phyloP scores from a whole-genome alignment of 1,284 basidiomycete species.

The Lentinula novae-zelandiae region DNA sequence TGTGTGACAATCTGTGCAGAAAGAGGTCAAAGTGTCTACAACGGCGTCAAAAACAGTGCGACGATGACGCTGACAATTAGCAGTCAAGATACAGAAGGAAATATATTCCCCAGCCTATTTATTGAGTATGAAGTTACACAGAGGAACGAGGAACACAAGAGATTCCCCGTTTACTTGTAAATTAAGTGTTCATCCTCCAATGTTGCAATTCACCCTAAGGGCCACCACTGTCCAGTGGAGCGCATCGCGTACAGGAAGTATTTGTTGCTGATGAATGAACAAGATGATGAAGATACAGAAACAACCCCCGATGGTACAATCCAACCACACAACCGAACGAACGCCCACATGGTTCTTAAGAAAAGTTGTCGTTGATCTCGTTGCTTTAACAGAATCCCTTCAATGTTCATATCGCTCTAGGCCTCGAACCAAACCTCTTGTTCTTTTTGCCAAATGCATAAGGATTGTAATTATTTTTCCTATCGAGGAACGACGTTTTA shows the following conservation, averaged over 20 bases:
- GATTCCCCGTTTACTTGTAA: too few species aligned
- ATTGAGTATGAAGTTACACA: too few species aligned
- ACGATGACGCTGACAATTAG: too few species aligned
- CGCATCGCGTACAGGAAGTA: too few species aligned
- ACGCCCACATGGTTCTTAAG: not conserved
- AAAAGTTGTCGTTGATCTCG: not conserved
- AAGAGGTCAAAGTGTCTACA: too few species aligned
- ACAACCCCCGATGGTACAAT: not conserved
- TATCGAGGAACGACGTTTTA: not conserved
- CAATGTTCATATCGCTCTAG: not conserved
- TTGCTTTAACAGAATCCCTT: not conserved
- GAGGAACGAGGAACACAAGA: too few species aligned
- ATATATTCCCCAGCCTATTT: too few species aligned
- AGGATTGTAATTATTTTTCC: not conserved
- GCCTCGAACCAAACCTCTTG: not conserved
- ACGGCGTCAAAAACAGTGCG: too few species aligned
- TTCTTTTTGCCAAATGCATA: not conserved
- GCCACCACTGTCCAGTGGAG: not conserved
- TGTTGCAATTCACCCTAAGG: too few species aligned
- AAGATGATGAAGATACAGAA: not conserved
- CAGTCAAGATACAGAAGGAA: too few species aligned
- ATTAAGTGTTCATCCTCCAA: too few species aligned
- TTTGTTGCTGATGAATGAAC: not conserved
- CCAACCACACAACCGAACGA: not conserved
- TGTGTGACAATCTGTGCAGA: too few species aligned